Evolutionary conservation across 2,329 filamentous ascomycete genomes (phyloP).

Genomic region (Dactylellina leptospora): DNA sequence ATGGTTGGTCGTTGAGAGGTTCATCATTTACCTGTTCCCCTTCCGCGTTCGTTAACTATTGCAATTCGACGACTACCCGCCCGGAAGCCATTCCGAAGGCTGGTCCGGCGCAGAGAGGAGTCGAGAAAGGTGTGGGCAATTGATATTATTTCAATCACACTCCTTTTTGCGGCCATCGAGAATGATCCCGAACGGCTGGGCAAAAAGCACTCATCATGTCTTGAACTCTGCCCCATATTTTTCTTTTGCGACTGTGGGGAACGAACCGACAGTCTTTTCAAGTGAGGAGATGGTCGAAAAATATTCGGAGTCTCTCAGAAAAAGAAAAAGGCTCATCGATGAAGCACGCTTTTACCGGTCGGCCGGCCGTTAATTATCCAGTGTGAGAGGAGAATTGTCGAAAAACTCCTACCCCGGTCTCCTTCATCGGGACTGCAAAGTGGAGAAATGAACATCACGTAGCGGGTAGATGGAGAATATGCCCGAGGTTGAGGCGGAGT

Average conservation of each 20-base stretch:
- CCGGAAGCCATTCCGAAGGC: conserved; percentile 36
- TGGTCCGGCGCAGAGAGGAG: not conserved
- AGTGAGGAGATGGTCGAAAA: conserved; percentile 11
- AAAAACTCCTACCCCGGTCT: conserved; percentile 17
- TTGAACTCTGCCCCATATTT: conserved; percentile 19
- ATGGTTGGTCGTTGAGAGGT: conserved; percentile 4
- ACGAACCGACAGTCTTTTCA: conserved; percentile 7
- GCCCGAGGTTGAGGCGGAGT: conserved; percentile 20
- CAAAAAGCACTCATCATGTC: conserved; percentile 48
- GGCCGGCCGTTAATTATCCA: conserved; percentile 45
- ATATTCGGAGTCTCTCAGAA: conserved; percentile 24
- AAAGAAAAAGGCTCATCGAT: conserved; percentile 9
- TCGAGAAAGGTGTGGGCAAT: not conserved
- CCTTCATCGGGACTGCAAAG: conserved; percentile 32
- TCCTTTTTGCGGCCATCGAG: conserved; percentile 16
- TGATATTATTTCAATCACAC: not conserved
- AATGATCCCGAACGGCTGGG: conserved; percentile 22
- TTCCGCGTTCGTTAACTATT: conserved; percentile 7
- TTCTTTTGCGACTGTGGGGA: conserved; percentile 41
- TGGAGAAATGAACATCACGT: conserved; percentile 39
- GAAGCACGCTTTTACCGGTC: conserved; percentile 27
- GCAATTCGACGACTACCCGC: conserved; percentile 52
- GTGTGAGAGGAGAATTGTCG: conserved; percentile 13
- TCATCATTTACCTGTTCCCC: conserved; percentile 9
- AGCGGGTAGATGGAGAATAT: conserved; percentile 47